Base-by-base conservation (phyloP, 2,329 filamentous ascomycete species). In the Aspergillus sergii region DNA sequence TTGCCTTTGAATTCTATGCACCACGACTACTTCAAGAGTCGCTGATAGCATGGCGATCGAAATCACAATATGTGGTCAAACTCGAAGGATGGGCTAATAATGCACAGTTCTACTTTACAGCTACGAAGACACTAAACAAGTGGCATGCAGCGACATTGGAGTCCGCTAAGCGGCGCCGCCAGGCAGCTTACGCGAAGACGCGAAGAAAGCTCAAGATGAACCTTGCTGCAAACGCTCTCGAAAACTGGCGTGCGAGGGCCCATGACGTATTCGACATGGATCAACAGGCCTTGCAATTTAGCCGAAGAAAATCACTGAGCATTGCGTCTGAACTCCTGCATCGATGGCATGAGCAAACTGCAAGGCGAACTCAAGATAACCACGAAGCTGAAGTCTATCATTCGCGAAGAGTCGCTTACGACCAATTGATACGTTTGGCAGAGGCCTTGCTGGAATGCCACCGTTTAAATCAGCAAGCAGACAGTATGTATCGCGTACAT, bases 41-140 rank as follows among this genome's bases (percentile, higher is more conserved):
- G 21, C 64, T 82, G 19, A 70, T 71, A 23, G 70, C 74, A 46
- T 82, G 79, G 80, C 73, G 62, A 48, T 71, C 71, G 9, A 76
- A 74, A 55, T 65, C 70, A 14, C 73, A 79, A 19, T 80, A 86
- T 65, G 73, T 82, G 12, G 69, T 74, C 30, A 79, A 83, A 67
- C 72, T 88, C 51, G 79, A 84, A 50, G 77, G 76, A 28, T 85
- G 84, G 84, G 83, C 86, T 30, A 74, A 75, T n/a, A 82, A 85
- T 71, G 86, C 85, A 28, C 76, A 80, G 12, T 88, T 84, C 66
- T 89, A 86, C 70, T 84, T 86, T 43, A 70, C 84, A n/a, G 76
- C 81, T 48, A 86, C 78, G 9, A 78, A 76, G 48, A 75, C 79
- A 2, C 67, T 88, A 58, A 85, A 82, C 65, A 72, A 73, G 16